These are phyloP conservation scores for Sporothrix brunneoviolacea DNA, from an alignment of 2,329 filamentous ascomycete genomes.

Conservation along the genomic window DNA sequence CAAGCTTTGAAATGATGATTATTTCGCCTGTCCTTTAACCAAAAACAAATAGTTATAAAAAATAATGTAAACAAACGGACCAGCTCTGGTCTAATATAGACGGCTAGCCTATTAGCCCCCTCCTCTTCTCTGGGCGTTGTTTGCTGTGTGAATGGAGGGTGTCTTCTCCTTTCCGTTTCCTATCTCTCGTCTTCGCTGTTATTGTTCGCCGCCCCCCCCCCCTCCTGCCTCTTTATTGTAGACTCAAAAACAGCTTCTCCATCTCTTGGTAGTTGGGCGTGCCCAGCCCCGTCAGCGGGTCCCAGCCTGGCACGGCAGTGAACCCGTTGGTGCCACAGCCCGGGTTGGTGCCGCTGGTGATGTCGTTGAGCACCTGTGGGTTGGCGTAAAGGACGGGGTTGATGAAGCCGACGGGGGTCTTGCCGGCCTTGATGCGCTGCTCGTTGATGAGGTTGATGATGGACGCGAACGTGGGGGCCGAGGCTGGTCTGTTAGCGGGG, in stretches of 20 bases:
- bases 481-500: slow-evolving; percentile 2
- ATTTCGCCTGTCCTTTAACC: no score
- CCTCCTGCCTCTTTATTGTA: slow-evolving; percentile 10
- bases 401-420: slow-evolving; percentile 31
- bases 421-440: slow-evolving; percentile 44
- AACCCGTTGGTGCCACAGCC: slow-evolving; percentile 28
- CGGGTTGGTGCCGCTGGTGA: slow-evolving; percentile 24
- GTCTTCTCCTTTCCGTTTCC: background rate
- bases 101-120: no score
- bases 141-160: no score
- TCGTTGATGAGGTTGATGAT: slow-evolving; percentile 59
- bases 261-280: slow-evolving; percentile 28
- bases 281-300: slow-evolving; percentile 22
- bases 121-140: no score
- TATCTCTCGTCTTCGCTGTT: background rate
- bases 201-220: background rate
- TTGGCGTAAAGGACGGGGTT: slow-evolving; percentile 26
- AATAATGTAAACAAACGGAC: no score
- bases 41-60: no score
- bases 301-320: slow-evolving; percentile 22
- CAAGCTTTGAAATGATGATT: no score
- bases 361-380: slow-evolving; percentile 25
- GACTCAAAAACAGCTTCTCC: slow-evolving; percentile 21
- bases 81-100: no score
- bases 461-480: slow-evolving; percentile 51